Evolutionary conservation across 768 basidiomycete genomes (phyloP).

Genomic region (Amanita rimosa): DNA sequence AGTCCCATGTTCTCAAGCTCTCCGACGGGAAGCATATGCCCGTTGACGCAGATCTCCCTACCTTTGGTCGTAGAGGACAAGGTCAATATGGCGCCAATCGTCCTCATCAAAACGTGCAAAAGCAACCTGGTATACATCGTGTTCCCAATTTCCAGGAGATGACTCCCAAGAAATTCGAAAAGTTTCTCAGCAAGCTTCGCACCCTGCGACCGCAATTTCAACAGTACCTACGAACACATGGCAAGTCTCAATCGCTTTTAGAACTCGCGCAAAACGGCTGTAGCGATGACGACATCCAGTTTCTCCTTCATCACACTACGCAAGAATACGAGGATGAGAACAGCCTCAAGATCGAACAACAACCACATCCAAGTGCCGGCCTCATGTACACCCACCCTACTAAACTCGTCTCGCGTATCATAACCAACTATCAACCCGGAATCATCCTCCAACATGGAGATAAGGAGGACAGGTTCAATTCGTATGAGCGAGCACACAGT

Average conservation of each 20-base stretch:
- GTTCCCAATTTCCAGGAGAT: conserved; percentile 50
- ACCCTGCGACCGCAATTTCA: conserved; percentile 43
- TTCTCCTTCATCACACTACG: conserved; percentile 16
- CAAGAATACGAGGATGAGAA: conserved; percentile 12
- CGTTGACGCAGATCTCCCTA: conserved; percentile 8
- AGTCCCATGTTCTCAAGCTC: conserved; percentile 6
- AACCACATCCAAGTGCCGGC: conserved; percentile 54
- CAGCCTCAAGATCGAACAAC: conserved; percentile 38
- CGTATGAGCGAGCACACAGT: background rate
- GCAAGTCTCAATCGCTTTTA: conserved; percentile 9
- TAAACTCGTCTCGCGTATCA: conserved; percentile 39
- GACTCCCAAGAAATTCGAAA: conserved; percentile 43
- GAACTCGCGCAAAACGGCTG: conserved; percentile 14
- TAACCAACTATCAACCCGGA: conserved; percentile 44
- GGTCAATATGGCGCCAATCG: conserved; percentile 17
- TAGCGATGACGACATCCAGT: conserved; percentile 12
- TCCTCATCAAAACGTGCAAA: background rate
- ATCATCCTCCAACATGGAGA: conserved; percentile 28
- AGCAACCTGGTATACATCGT: conserved; percentile 14
- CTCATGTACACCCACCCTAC: conserved; percentile 49
- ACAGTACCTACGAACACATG: conserved; percentile 23
- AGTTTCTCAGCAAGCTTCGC: conserved; percentile 51
- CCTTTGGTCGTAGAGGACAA: conserved; percentile 15
- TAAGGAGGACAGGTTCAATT: background rate
- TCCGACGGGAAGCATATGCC: conserved; percentile 10